Evolutionary conservation across 129 eudicot species (phyloP).

Genomic region (Flaveria robusta): DNA sequence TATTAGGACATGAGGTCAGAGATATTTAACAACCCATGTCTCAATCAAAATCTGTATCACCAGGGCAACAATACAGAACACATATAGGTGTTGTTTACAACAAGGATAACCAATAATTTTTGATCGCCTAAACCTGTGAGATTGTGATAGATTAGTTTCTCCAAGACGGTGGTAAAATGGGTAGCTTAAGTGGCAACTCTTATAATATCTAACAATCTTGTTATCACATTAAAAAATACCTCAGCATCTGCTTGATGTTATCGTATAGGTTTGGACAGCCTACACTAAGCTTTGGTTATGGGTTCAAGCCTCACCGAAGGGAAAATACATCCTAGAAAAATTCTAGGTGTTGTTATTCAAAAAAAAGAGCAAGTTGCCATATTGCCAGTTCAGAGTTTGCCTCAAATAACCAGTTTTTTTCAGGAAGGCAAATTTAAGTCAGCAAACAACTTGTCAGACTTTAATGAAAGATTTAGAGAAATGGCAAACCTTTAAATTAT

Average conservation of each 20-base stretch:
- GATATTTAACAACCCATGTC: neutral
- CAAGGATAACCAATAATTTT: too few relatives aligned
- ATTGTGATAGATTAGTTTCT: too few relatives aligned
- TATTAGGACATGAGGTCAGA: neutral
- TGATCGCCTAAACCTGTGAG: too few relatives aligned
- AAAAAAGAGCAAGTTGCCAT: neutral
- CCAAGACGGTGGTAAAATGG: too few relatives aligned
- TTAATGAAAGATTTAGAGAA: neutral
- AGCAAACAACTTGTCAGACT: neutral
- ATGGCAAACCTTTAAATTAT: slow-evolving; percentile 71
- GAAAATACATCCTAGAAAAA: too few relatives aligned
- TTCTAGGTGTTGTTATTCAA: too few relatives aligned
- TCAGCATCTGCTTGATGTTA: neutral
- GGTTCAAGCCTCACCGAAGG: too few relatives aligned
- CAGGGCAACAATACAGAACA: neutral
- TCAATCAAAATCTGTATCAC: neutral
- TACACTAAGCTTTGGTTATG: neutral
- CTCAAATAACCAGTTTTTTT: slow-evolving; percentile 14
- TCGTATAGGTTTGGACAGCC: neutral
- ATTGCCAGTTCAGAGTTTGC: slow-evolving; percentile 2
- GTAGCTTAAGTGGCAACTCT: neutral
- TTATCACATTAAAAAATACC: neutral
- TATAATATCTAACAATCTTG: neutral
- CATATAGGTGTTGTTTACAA: neutral
- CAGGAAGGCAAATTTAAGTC: slow-evolving; percentile 7